Percentiles rank a stretch among this genome's conserved stretches.
Conservation (phyloP, 495 filamentous ascomycete genomes). For the Neurospora hispaniola region DNA sequence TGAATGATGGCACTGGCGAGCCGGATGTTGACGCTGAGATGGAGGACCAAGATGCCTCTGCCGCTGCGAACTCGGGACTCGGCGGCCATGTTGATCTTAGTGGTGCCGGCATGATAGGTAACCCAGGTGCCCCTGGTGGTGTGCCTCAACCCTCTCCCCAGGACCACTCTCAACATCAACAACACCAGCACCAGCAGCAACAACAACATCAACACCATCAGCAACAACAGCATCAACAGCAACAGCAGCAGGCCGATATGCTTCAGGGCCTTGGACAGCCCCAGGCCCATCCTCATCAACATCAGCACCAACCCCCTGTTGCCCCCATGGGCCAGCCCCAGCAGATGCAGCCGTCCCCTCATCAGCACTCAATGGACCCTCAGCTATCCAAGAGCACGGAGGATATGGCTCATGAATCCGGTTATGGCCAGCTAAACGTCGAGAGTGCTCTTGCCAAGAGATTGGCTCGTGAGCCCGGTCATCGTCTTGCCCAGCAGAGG, state of each 20-base stretch:
- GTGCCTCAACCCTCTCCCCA: slow-evolving; percentile 10
- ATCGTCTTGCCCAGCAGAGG: slow-evolving; percentile 34
- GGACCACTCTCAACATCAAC: slow-evolving; percentile 14
- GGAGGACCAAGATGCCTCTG: slow-evolving; percentile 17
- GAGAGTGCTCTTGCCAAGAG: slow-evolving; percentile 40
- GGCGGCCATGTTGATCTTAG: slow-evolving; percentile 20
- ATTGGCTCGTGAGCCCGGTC: slow-evolving; percentile 31
- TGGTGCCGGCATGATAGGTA: slow-evolving; percentile 21
- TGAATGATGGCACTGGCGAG: slow-evolving; percentile 18
- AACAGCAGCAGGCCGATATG: slow-evolving; percentile 7
- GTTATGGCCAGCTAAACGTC: slow-evolving; percentile 29
- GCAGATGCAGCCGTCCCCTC: slow-evolving; percentile 19
- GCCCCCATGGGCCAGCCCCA: slow-evolving; percentile 16
- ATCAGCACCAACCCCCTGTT: slow-evolving; percentile 14
- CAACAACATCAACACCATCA: slow-evolving; percentile 3
- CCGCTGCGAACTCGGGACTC: slow-evolving; percentile 12
- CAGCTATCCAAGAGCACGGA: slow-evolving; percentile 28
- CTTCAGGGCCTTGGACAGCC: not conserved
- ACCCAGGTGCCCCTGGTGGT: slow-evolving; percentile 5
- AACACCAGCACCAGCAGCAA: slow-evolving; percentile 5
- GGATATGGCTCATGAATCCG: slow-evolving; percentile 29
- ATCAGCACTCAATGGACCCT: slow-evolving; percentile 22
- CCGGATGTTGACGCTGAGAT: slow-evolving; percentile 22
- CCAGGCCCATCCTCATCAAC: slow-evolving; percentile 13
- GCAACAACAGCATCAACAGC: slow-evolving; percentile 12